phyloP scores from a whole-genome alignment of 2,329 filamentous ascomycete species.

The Pseudogymnoascus verrucosus region DNA sequence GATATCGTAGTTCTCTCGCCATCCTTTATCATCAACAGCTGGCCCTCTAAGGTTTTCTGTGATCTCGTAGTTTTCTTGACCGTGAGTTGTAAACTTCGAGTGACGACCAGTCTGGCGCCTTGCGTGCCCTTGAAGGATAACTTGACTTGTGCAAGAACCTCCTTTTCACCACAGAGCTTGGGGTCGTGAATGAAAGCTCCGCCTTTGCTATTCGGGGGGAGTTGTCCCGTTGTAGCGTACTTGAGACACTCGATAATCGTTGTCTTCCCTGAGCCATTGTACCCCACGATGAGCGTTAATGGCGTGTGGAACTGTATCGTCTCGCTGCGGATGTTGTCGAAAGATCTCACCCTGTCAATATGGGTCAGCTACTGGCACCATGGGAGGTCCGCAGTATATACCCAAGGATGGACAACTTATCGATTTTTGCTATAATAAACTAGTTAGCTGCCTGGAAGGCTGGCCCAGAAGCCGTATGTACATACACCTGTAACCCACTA shows the following conservation, averaged over 20 bases:
- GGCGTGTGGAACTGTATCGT: constrained; percentile 83
- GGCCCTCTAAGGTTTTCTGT: constrained; percentile 79
- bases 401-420: constrained; percentile 70
- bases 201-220: constrained; percentile 82
- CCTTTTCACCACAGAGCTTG: constrained; percentile 81
- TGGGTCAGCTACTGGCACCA: neutral
- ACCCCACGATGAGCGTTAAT: constrained; percentile 90
- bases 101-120: constrained; percentile 72
- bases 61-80: constrained; percentile 72
- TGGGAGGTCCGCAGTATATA: neutral
- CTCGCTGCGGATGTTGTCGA: constrained; percentile 66
- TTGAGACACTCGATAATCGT: constrained; percentile 99
- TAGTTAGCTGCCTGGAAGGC: neutral
- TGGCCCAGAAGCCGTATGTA: neutral
- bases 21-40: constrained; percentile 65
- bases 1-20: constrained; percentile 75
- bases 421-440: constrained; percentile 63
- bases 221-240: constrained; percentile 90
- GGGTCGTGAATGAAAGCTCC: constrained; percentile 96
- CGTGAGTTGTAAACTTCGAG: constrained; percentile 75
- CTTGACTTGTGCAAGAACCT: constrained; percentile 86
- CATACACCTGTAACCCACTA: constrained; percentile 5
- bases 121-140: constrained; percentile 76
- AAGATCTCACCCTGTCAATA: constrained; percentile 64
- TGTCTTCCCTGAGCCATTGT: constrained; percentile 96